Evolutionary conservation across 495 filamentous ascomycete genomes (phyloP), one percentile per base, ranked within the genome.

Genomic region (Poronia punctata): DNA sequence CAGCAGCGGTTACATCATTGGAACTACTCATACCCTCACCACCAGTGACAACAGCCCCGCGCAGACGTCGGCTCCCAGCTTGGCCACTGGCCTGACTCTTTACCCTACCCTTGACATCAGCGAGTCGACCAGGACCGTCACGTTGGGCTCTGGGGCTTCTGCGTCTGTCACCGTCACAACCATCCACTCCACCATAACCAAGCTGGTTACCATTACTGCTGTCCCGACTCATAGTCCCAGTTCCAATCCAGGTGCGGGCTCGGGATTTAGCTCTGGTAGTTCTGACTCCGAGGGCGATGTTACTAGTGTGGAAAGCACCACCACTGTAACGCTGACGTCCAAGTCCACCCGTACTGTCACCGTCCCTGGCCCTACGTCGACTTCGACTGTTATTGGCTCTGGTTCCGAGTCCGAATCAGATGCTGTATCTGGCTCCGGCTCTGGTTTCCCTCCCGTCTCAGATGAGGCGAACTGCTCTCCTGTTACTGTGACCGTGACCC

Each of bases 331-430:
- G 32, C 53, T 48, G 38, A 67, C 60, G 15, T 64, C n/a, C n/a
- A n/a, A n/a, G n/a, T n/a, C 61, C 24, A 71, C 66, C 17, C 53
- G 52, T 20, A 68, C 65, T 23, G 56, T 68, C 16, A 71, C 67
- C 18, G 46, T 69, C 15, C 16, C 43, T 27, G 35, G 42, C 19
- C 32, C 33, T 7, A 30, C 38, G 8, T 18, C 36, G 0, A 43
- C 46, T 38, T 16, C 48, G 11, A 35, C 47, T 21, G 51, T 36
- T n/a, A 38, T 48, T 8, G 54, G 49, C 21, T 37, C 50, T 18
- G 51, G 44, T 28, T 34, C 38, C n/a, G 53, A 38, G 14, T 38
- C 20, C 18, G 50, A 43, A 19, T 30, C 40, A 10, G 50, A 43
- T 26, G 31, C 46, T 28, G 43, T 35, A 16, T 30, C 23, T 14